phyloP scores from a whole-genome alignment of 129 eudicot genomes.

The Arctium lappa region DNA sequence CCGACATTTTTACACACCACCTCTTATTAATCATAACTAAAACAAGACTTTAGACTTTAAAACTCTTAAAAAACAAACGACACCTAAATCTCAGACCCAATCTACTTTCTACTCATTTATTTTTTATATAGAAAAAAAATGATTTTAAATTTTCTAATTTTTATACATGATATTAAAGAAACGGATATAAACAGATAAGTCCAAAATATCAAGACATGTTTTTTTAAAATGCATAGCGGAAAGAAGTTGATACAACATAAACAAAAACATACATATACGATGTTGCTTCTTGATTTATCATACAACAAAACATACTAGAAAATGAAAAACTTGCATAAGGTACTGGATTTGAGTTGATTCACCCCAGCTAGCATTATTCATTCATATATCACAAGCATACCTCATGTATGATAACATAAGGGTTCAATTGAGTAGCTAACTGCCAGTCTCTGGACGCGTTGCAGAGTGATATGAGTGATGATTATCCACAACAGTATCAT shows the following conservation, averaged over 20 bases:
- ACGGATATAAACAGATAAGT: neutral
- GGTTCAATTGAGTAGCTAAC: neutral
- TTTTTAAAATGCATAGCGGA: neutral
- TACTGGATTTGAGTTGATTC: neutral
- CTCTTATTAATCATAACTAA: too few relatives aligned
- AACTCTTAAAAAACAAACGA: too few relatives aligned
- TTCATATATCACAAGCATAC: neutral
- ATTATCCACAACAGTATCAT: neutral
- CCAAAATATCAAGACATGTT: neutral
- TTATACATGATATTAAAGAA: neutral
- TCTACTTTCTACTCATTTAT: neutral
- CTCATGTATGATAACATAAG: neutral
- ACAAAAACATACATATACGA: neutral
- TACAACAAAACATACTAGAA: slow-evolving; percentile 3
- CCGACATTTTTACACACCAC: too few relatives aligned
- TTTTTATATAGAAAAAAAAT: too few relatives aligned
- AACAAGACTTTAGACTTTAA: too few relatives aligned
- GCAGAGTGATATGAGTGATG: slow-evolving; percentile 10
- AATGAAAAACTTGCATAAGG: neutral
- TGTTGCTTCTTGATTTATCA: slow-evolving; percentile 11
- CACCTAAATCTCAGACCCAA: neutral
- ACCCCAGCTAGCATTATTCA: neutral
- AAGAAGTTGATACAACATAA: neutral
- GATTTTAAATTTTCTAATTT: neutral
- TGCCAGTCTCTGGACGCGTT: neutral